Evolutionary conservation across 768 basidiomycete genomes (phyloP).

Genomic region (Xerocomus brunneocitrinus): DNA sequence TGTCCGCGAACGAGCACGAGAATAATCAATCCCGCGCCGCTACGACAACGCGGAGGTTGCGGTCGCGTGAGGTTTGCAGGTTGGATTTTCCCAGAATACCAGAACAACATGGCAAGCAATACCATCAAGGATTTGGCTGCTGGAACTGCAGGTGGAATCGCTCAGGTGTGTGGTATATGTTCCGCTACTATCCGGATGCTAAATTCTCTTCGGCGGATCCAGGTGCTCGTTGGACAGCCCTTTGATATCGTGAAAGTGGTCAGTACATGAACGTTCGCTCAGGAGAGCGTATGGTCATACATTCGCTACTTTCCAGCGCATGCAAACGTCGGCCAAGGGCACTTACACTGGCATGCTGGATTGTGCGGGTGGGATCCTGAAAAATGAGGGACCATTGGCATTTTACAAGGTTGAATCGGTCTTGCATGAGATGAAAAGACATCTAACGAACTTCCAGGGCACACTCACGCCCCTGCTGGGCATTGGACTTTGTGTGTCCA

Average conservation of each 20-base stretch:
- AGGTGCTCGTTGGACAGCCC: slow-evolving; percentile 90
- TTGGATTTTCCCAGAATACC: slow-evolving; percentile 7
- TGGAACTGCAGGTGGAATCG: slow-evolving; percentile 88
- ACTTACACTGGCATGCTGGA: slow-evolving; percentile 86
- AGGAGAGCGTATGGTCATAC: background rate
- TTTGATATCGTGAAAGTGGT: slow-evolving; percentile 98
- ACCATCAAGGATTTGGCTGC: slow-evolving; percentile 85
- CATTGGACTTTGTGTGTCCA: slow-evolving; percentile 92
- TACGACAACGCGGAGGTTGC: background rate
- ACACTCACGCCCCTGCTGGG: slow-evolving; percentile 87
- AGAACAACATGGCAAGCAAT: slow-evolving; percentile 35
- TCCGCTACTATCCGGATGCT: background rate
- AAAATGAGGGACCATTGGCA: slow-evolving; percentile 86
- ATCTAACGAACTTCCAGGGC: slow-evolving; percentile 47
- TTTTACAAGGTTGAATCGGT: slow-evolving; percentile 78
- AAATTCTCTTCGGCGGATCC: slow-evolving; percentile 10
- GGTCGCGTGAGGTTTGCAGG: background rate
- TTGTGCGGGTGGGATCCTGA: slow-evolving; percentile 86
- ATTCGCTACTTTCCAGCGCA: slow-evolving; percentile 50
- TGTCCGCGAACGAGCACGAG: slow-evolving; percentile 18
- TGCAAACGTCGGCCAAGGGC: slow-evolving; percentile 90
- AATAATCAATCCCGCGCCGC: slow-evolving; percentile 2
- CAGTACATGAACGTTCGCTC: slow-evolving; percentile 30
- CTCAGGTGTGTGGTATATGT: slow-evolving; percentile 52
- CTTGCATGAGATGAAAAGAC: background rate